phyloP scores from a whole-genome alignment of 2,329 filamentous ascomycete species.

The Fusarium ambrosium region DNA sequence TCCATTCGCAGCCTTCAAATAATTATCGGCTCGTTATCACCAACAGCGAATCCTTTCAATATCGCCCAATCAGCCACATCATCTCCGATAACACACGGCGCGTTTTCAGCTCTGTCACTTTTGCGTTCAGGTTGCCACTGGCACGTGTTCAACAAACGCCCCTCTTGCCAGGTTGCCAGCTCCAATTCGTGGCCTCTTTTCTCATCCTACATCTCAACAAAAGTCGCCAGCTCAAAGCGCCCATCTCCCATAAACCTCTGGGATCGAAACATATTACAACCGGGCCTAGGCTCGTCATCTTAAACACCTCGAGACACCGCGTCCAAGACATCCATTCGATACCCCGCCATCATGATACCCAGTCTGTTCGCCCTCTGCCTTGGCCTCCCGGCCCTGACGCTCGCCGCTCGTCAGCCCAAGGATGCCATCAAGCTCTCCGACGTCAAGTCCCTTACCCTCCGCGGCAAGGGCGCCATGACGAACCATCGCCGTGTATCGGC shows the following conservation, averaged over 20 bases:
- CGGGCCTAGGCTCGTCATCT: conserved; percentile 14
- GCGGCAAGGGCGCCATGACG: conserved; percentile 73
- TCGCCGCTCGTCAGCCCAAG: conserved; percentile 53
- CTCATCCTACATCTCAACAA: conserved; percentile 2
- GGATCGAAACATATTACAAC: neutral
- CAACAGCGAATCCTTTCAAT: neutral
- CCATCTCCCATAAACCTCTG: neutral
- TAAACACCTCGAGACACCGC: neutral
- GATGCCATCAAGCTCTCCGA: conserved; percentile 70
- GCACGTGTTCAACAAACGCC: conserved; percentile 7
- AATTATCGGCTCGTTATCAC: neutral
- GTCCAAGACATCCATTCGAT: conserved; percentile 4
- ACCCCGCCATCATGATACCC: conserved; percentile 48
- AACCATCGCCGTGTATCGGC: conserved; percentile 81
- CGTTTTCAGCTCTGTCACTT: conserved; percentile 23
- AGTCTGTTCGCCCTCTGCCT: conserved; percentile 38
- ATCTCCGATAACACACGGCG: neutral
- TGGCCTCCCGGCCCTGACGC: conserved; percentile 44
- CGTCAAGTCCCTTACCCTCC: conserved; percentile 84
- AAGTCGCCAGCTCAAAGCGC: neutral
- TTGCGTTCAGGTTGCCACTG: neutral
- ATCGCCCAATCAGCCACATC: neutral
- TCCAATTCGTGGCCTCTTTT: neutral
- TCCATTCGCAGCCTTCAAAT: neutral
- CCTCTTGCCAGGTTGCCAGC: neutral